Evolutionary conservation across 495 filamentous ascomycete genomes (phyloP).

Genomic region (Neurospora sp.): DNA sequence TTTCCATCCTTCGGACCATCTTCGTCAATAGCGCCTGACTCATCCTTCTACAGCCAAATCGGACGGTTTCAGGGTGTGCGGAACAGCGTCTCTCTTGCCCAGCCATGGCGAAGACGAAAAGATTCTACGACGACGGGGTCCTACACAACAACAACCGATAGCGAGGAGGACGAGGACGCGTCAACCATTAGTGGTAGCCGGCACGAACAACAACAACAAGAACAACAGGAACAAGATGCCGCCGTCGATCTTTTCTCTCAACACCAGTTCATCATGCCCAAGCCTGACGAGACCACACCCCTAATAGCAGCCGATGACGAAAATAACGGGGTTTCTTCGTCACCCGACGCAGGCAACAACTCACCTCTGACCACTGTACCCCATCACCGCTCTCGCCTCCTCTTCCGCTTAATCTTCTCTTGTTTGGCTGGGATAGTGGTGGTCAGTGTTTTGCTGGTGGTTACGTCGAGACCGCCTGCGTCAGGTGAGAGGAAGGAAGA

Average conservation of each 20-base stretch:
- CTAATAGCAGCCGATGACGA: background rate
- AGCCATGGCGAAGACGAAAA: background rate
- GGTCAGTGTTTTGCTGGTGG: background rate
- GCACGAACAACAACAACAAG: background rate
- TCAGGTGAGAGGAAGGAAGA: background rate
- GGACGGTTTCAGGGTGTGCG: background rate
- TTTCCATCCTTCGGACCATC: background rate
- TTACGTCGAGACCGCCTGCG: background rate
- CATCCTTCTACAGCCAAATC: background rate
- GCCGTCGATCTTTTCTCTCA: background rate
- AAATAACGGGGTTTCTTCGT: background rate
- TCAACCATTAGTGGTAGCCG: background rate
- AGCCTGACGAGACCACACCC: background rate
- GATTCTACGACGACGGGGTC: background rate
- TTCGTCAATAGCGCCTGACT: background rate
- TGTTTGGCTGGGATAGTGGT: background rate
- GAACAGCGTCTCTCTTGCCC: background rate
- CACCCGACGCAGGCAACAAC: background rate
- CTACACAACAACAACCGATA: background rate
- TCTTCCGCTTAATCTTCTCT: background rate
- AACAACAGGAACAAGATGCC: background rate
- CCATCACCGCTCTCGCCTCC: background rate
- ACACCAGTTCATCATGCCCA: background rate
- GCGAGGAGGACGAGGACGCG: background rate
- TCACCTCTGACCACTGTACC: background rate